Conservation (phyloP, 495 filamentous ascomycete species). For the Monascus purpureus region DNA sequence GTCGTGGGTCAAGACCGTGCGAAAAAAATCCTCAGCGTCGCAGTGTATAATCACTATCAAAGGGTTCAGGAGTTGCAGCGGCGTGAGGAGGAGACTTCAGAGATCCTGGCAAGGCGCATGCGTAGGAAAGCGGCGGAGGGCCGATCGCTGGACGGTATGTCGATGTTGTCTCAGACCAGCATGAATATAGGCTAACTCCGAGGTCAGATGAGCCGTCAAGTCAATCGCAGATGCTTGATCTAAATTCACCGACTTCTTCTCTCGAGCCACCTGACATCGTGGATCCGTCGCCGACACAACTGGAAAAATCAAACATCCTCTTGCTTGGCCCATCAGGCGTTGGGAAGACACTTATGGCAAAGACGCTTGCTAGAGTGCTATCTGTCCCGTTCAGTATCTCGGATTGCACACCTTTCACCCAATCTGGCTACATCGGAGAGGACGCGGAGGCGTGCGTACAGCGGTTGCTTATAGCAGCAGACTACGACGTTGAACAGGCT, state of each 20-base stretch:
- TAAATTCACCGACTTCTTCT: slow-evolving; percentile 13
- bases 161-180: too few species aligned
- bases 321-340: slow-evolving; percentile 89
- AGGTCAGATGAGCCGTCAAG: slow-evolving; percentile 73
- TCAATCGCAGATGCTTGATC: slow-evolving; percentile 46
- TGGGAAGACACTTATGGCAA: slow-evolving; percentile 90
- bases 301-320: slow-evolving; percentile 95
- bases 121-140: slow-evolving; percentile 33
- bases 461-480: slow-evolving; percentile 73
- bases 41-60: slow-evolving; percentile 97
- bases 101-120: slow-evolving; percentile 35
- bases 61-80: slow-evolving; percentile 62
- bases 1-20: slow-evolving; percentile 92
- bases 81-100: slow-evolving; percentile 64
- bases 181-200: too few species aligned
- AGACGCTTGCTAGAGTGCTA: slow-evolving; percentile 62
- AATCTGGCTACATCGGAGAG: slow-evolving; percentile 94
- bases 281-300: slow-evolving; percentile 49
- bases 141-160: slow-evolving; percentile 44
- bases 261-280: slow-evolving; percentile 27
- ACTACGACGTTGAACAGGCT: slow-evolving; percentile 74
- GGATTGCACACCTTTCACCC: slow-evolving; percentile 93
- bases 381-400: slow-evolving; percentile 96
- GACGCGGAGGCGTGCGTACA: slow-evolving; percentile 90
- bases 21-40: slow-evolving; percentile 87